Conservation (phyloP, 23 red algal genomes). For the Pyropia yezoensis region DNA sequence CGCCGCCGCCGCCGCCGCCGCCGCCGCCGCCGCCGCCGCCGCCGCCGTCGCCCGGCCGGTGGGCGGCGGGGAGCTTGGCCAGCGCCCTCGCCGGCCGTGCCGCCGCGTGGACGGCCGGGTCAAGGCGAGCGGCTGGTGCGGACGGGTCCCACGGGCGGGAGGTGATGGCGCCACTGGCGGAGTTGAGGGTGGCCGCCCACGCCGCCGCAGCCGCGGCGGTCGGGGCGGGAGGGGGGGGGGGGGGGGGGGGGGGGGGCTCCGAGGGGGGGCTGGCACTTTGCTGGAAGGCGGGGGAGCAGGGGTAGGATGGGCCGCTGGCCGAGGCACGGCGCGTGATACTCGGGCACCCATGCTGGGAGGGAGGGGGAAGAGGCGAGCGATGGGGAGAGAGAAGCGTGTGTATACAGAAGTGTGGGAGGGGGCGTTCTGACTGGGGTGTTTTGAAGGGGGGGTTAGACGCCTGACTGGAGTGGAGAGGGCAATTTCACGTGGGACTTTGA, state of each 20-base stretch:
- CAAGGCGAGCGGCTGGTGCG: not conserved
- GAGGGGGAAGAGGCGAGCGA: not conserved
- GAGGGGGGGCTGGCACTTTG: not conserved
- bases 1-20: constrained; percentile 1
- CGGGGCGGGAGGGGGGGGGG: constrained; percentile 1
- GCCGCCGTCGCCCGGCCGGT: constrained; percentile 1
- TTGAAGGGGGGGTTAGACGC: no score
- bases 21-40: not conserved
- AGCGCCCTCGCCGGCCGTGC: not conserved
- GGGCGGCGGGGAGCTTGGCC: not conserved
- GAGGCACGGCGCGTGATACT: not conserved
- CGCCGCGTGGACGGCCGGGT: not conserved
- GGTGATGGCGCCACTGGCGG: constrained; percentile 1
- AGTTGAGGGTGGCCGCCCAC: not conserved
- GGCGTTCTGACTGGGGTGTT: no score
- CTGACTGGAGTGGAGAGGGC: no score
- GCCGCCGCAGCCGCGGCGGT: not conserved
- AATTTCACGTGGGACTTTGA: no score
- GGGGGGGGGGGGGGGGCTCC: not conserved
- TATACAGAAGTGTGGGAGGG: no score
- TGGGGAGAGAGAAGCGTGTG: no score
- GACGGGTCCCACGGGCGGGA: not conserved
- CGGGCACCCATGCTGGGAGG: not conserved
- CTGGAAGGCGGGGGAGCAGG: not conserved
- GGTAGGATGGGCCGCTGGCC: not conserved